phyloP scores from a whole-genome alignment of 495 filamentous ascomycete genomes.

The Penicillium argentinense region DNA sequence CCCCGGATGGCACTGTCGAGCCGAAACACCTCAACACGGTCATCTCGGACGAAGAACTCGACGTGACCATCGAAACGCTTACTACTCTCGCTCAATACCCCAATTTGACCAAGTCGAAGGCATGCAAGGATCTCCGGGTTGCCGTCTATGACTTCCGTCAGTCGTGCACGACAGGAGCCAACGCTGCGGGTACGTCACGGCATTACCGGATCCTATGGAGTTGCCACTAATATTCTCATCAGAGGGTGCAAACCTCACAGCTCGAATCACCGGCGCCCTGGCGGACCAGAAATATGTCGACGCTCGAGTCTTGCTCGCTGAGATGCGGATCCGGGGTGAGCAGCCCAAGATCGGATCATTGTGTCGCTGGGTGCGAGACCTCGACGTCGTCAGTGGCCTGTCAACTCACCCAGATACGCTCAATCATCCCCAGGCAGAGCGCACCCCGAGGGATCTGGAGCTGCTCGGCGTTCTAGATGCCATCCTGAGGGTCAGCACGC shows the following conservation, averaged over 20 bases:
- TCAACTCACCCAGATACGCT: constrained; percentile 31
- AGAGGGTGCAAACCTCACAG: constrained; percentile 41
- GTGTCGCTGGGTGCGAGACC: constrained; percentile 42
- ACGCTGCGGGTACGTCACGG: constrained; percentile 27
- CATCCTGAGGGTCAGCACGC: constrained; percentile 37
- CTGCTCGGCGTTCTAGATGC: constrained; percentile 38
- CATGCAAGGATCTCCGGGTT: constrained; percentile 39
- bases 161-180: constrained; percentile 39
- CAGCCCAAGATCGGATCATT: constrained; percentile 41
- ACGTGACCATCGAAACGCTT: constrained; percentile 40
- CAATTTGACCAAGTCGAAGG: constrained; percentile 37
- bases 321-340: constrained; percentile 38
- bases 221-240: constrained; percentile 9
- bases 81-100: constrained; percentile 37
- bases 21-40: constrained; percentile 34
- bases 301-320: constrained; percentile 35
- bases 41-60: constrained; percentile 37
- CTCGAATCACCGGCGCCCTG: constrained; percentile 38
- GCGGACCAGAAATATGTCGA: constrained; percentile 36
- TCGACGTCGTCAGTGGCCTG: constrained; percentile 41
- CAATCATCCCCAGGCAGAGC: constrained; percentile 14
- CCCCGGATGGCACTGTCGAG: constrained; percentile 32
- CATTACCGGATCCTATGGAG: background rate
- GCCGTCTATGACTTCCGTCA: constrained; percentile 42
- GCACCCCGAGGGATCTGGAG: constrained; percentile 28